Evolutionary conservation across 169 alveolate genomes (phyloP), one percentile per base, ranked within the genome.

Genomic region (Plasmodium sp.): DNA sequence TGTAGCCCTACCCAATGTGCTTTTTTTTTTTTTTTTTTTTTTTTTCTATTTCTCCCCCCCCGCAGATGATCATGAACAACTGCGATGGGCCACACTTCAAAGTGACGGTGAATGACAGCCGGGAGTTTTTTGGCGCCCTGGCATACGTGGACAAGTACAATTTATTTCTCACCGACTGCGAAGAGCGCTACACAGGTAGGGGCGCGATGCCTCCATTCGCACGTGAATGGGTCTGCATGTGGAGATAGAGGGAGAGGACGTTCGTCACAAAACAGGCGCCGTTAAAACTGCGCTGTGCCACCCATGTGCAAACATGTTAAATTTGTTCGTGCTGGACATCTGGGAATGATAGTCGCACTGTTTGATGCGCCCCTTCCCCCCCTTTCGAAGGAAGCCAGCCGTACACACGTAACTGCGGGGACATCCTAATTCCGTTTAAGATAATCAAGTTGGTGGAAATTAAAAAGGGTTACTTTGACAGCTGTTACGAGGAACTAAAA

Each of bases 101-200:
- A 80, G 48, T 90, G 45, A 80, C 84, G 27, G 71, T 90, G 43
- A 81, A 90, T 27, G 94, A 90, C 83, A 90, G 33, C n/a, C 79
- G 94, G 51, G 91, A 90, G 41, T 79, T 90, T 58, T 90, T 22
- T 36, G 94, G 94, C 9, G 62, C 91, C 18, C 45, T 90, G 73
- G 73, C 67, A n/a, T 90, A 90, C 80, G 75, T 90, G 22, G 94
- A 90, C 73, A 81, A 81, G 58, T 27, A 81, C 72, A 43, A 67
- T 80, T 80, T 90, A 81, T 90, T 90, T 33, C 94, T 90, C 36
- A 80, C 75, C 4, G 14, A 45, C 45, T 56, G 94, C 51, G 94
- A 90, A 27, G 94, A 90, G 58, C 94, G 43, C 7, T 90, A 90
- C 36, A 45, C 34, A 90, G 94, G 94, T 90, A 90, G 5, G 45